These are phyloP conservation scores for Guyanaporus albipodus DNA, from an alignment of 768 basidiomycete species.

Conservation along the genomic window DNA sequence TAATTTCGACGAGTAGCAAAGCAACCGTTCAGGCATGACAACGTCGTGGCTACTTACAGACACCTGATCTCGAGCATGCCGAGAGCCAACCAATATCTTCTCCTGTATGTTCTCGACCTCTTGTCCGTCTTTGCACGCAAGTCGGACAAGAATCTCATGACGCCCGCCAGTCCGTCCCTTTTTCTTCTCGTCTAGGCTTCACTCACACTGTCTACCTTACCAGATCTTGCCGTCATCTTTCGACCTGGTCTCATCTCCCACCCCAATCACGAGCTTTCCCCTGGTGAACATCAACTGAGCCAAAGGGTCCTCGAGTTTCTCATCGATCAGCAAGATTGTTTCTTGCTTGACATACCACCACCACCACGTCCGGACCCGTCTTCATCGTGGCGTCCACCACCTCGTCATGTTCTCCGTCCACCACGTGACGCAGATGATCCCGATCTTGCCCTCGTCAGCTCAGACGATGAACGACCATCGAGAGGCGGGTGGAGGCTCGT, in stretches of 20 bases:
- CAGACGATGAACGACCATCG: constrained; percentile 46
- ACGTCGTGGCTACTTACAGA: constrained; percentile 78
- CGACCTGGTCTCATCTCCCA: constrained; percentile 92
- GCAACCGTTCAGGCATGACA: constrained; percentile 62
- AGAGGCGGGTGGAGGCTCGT: constrained; percentile 55
- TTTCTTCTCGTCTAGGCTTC: not conserved
- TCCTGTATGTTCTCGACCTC: constrained; percentile 94
- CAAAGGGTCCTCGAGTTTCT: constrained; percentile 93
- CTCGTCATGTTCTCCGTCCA: constrained; percentile 5
- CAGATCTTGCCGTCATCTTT: constrained; percentile 96
- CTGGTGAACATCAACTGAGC: constrained; percentile 80
- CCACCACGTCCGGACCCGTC: constrained; percentile 43
- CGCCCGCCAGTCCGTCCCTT: constrained; percentile 71
- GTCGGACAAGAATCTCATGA: constrained; percentile 93
- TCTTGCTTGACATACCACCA: constrained; percentile 83
- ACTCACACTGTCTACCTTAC: not conserved
- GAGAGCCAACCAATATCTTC: constrained; percentile 88
- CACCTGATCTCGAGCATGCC: constrained; percentile 81
- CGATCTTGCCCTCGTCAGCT: constrained; percentile 42
- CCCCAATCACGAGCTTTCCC: constrained; percentile 80
- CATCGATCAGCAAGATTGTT: constrained; percentile 95
- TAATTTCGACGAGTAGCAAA: constrained; percentile 45
- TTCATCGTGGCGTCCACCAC: constrained; percentile 27
- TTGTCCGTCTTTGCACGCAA: constrained; percentile 93
- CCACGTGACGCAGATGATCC: constrained; percentile 38